phyloP scores from a whole-genome alignment of 495 filamentous ascomycete species.

The Penicillium turbatum region DNA sequence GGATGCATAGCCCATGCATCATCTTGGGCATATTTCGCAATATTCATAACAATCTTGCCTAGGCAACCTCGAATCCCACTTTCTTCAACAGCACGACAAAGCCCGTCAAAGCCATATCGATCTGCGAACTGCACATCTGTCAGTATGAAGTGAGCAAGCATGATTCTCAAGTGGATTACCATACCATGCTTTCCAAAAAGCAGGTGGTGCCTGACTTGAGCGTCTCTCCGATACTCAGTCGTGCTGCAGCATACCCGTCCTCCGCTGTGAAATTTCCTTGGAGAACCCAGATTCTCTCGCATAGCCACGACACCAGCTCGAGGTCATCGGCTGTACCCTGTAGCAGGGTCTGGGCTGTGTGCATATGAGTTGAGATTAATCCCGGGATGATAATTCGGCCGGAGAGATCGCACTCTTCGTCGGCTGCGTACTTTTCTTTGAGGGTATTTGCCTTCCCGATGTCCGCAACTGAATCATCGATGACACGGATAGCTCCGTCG shows the following conservation, averaged over 20 bases:
- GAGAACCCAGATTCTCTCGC: conserved; percentile 46
- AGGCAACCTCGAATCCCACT: conserved; percentile 48
- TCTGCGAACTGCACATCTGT: conserved; percentile 37
- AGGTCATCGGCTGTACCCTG: conserved; percentile 47
- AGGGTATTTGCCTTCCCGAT: conserved; percentile 37
- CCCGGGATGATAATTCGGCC: conserved; percentile 47
- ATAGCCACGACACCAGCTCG: conserved; percentile 44
- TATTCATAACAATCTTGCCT: conserved; percentile 40
- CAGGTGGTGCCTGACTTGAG: conserved; percentile 48
- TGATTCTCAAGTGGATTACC: background rate
- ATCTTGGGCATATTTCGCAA: conserved; percentile 40
- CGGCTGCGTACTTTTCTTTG: conserved; percentile 20
- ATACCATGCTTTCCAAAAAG: conserved; percentile 49
- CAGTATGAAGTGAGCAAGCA: background rate
- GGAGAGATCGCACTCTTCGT: conserved; percentile 31
- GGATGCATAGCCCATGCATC: conserved; percentile 49
- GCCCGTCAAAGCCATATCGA: conserved; percentile 44
- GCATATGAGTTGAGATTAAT: conserved; percentile 47
- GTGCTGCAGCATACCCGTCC: conserved; percentile 46
- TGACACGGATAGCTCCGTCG: conserved; percentile 42
- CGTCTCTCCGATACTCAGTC: conserved; percentile 48
- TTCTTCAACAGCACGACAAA: conserved; percentile 44
- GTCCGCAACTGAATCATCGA: conserved; percentile 32
- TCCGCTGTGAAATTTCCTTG: conserved; percentile 42
- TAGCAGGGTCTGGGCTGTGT: conserved; percentile 46